Evolutionary conservation across 768 basidiomycete genomes (phyloP).

Genomic region (Boletus vermiculosoides): DNA sequence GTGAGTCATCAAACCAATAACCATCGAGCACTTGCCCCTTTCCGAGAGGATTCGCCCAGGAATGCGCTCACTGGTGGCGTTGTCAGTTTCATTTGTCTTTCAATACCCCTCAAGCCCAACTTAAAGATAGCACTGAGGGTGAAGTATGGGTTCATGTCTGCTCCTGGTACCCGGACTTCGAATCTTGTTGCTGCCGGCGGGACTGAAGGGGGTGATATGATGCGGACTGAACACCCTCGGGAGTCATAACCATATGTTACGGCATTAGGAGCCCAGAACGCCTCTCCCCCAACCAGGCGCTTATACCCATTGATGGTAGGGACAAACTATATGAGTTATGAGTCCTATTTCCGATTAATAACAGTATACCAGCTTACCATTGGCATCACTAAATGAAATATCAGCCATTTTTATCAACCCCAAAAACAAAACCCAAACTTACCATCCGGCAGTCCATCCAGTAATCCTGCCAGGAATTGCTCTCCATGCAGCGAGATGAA

Average conservation of each 20-base stretch:
- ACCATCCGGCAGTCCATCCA: slow-evolving; percentile 91
- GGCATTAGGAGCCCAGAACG: slow-evolving; percentile 92
- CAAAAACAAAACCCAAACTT: slow-evolving; percentile 20
- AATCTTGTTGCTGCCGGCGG: slow-evolving; percentile 79
- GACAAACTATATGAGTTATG: slow-evolving; percentile 51
- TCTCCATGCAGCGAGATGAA: slow-evolving; percentile 83
- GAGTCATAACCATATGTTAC: slow-evolving; percentile 96
- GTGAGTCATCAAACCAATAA: not conserved
- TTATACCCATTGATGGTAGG: slow-evolving; percentile 98
- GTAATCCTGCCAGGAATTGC: slow-evolving; percentile 90
- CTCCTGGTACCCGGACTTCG: slow-evolving; percentile 93
- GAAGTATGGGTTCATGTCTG: slow-evolving; percentile 95
- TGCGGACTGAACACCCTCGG: slow-evolving; percentile 86
- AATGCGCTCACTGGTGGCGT: slow-evolving; percentile 61
- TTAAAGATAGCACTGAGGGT: slow-evolving; percentile 85
- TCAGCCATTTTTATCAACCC: slow-evolving; percentile 1
- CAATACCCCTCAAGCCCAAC: slow-evolving; percentile 85
- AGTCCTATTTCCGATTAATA: not conserved
- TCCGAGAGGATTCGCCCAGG: slow-evolving; percentile 44
- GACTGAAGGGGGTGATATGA: slow-evolving; percentile 90
- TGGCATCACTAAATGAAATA: slow-evolving; percentile 64
- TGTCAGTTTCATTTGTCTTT: slow-evolving; percentile 65
- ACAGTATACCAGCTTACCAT: slow-evolving; percentile 48
- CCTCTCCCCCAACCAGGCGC: slow-evolving; percentile 89
- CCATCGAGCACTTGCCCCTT: slow-evolving; percentile 49